Percentiles rank a stretch among this genome's conserved stretches.
phyloP scores from a whole-genome alignment of 139 green algal genomes.

The Picochlorum sp. region DNA sequence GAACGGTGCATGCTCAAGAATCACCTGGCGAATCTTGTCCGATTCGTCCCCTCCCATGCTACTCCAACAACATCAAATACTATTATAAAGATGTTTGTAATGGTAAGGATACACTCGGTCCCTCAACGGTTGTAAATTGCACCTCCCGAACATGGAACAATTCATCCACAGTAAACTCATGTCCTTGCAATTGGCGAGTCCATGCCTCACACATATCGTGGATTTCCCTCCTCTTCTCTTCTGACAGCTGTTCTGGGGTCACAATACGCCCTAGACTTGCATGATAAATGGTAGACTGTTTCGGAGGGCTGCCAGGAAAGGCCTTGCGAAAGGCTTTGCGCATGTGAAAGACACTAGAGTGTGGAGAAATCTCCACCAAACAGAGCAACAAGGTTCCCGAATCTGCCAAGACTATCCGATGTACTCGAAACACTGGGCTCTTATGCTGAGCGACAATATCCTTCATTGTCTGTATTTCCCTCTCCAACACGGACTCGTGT shows the following conservation, averaged over 20 bases:
- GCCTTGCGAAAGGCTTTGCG: conserved; percentile 14
- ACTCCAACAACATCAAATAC: neutral
- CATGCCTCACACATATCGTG: conserved; percentile 24
- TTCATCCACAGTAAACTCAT: conserved; percentile 13
- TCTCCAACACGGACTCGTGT: neutral
- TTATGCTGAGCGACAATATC: neutral
- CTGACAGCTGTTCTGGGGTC: conserved; percentile 14
- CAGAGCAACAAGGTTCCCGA: conserved; percentile 41
- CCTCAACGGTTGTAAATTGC: conserved; percentile 29
- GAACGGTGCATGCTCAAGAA: neutral
- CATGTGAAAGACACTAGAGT: conserved; percentile 18
- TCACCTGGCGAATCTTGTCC: neutral
- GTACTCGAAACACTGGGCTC: conserved; percentile 22
- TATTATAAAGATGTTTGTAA: neutral
- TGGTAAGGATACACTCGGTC: conserved; percentile 10
- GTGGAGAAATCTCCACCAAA: conserved; percentile 24
- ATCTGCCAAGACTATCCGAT: conserved; percentile 41
- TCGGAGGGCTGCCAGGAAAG: conserved; percentile 27
- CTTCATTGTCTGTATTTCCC: conserved; percentile 2
- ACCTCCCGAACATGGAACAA: conserved; percentile 23
- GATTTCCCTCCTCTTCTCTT: conserved; percentile 8
- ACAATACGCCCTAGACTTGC: conserved; percentile 33
- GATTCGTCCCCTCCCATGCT: neutral
- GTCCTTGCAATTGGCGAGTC: conserved; percentile 14
- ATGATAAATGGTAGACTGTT: conserved; percentile 42